A percentile compares a stretch with the other conserved stretches of the same genome.
These are phyloP conservation scores for Tremella fuciformis DNA, from an alignment of 768 basidiomycete species.

Conservation along the genomic window DNA sequence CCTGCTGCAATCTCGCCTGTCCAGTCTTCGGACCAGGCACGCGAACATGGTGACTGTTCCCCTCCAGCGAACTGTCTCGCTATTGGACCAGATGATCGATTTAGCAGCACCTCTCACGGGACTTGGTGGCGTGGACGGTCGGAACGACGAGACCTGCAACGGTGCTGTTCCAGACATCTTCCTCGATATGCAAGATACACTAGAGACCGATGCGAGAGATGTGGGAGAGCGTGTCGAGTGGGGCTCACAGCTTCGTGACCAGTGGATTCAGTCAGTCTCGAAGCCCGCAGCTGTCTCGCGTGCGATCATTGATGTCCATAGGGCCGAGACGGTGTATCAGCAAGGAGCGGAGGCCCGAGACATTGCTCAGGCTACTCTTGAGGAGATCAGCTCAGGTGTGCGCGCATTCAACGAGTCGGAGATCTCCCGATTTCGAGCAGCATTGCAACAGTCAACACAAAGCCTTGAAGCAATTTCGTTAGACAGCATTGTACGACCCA, in stretches of 20 bases:
- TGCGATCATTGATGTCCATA: no score
- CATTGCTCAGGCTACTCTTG: no score
- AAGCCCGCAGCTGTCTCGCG: no score
- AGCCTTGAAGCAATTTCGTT: no score
- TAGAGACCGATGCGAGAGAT: constrained; percentile 26
- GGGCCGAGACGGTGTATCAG: no score
- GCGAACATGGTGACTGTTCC: constrained; percentile 17
- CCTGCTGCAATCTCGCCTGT: constrained; percentile 24
- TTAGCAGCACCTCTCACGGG: constrained; percentile 30
- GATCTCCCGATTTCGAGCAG: no score
- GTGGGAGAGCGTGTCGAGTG: constrained; percentile 12
- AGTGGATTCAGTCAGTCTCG: constrained; percentile 28
- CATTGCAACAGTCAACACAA: no score
- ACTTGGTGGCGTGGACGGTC: constrained; percentile 31
- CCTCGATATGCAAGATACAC: constrained; percentile 39
- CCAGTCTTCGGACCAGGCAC: constrained; percentile 30
- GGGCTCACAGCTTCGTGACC: constrained; percentile 30
- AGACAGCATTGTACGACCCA: no score
- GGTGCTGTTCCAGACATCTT: constrained; percentile 39
- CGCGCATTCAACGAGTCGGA: no score
- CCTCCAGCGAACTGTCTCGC: constrained; percentile 17
- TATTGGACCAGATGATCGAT: constrained; percentile 44
- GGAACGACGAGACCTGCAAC: constrained; percentile 4
- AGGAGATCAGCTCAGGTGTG: no score
- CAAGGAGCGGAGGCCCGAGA: no score